Percentiles rank a stretch among this genome's conserved stretches.
Evolutionary conservation across 1,284 basidiomycete genomes (phyloP).

Genomic region (Austroboletus niveus): DNA sequence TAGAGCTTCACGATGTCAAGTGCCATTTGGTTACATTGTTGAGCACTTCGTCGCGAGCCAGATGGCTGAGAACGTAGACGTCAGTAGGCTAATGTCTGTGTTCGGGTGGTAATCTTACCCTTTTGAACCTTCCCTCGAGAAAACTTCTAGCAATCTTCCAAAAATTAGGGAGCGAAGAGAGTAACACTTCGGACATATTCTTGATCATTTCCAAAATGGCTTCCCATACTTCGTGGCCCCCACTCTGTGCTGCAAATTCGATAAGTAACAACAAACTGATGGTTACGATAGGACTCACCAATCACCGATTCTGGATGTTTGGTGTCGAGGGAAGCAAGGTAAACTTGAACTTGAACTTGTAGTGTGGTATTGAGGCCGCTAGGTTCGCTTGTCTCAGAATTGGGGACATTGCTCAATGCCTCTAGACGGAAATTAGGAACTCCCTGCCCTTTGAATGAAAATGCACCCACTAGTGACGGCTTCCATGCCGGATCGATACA

Average conservation of each 20-base stretch:
- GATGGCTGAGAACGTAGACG: conserved; percentile 17
- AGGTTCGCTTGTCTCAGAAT: conserved; percentile 33
- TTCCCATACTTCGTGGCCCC: conserved; percentile 79
- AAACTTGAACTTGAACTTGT: conserved; percentile 54
- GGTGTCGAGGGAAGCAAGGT: conserved; percentile 56
- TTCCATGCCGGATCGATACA: conserved; percentile 57
- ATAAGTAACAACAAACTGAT: not conserved
- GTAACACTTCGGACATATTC: conserved; percentile 65
- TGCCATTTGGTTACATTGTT: conserved; percentile 88
- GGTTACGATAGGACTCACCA: conserved; percentile 44
- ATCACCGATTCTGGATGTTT: conserved; percentile 64
- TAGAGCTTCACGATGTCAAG: conserved; percentile 89
- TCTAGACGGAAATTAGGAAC: conserved; percentile 32
- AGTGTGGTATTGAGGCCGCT: conserved; percentile 44
- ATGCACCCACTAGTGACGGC: conserved; percentile 54
- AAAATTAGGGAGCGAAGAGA: conserved; percentile 82
- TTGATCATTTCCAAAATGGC: conserved; percentile 74
- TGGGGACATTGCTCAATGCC: conserved; percentile 41
- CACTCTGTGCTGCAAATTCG: conserved; percentile 44
- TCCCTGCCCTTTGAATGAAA: conserved; percentile 5
- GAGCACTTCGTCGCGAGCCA: conserved; percentile 67
- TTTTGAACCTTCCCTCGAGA: conserved; percentile 88
- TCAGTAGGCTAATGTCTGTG: not conserved
- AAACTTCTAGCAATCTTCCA: conserved; percentile 92
- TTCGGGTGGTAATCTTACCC: conserved; percentile 45